Conservation (phyloP, 129 eudicot species). For the Ambrosia trifida region DNA sequence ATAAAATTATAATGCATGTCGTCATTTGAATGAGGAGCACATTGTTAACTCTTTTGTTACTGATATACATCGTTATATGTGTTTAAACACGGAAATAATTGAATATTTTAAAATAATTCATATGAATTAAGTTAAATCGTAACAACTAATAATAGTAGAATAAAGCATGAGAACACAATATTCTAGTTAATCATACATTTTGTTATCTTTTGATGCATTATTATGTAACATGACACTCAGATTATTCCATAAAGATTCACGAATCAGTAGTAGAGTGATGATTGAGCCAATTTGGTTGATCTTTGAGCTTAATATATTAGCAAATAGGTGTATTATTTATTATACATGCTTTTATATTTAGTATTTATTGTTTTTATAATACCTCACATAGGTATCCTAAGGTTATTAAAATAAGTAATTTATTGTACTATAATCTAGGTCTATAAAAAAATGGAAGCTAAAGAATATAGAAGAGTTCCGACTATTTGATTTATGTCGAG, state of each 20-base stretch:
- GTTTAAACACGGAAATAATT: no score
- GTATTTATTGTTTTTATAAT: background rate
- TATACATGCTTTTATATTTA: background rate
- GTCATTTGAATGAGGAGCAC: no score
- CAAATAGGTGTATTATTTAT: background rate
- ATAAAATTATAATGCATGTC: no score
- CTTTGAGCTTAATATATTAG: background rate
- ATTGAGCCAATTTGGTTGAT: constrained; percentile 12
- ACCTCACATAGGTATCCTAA: background rate
- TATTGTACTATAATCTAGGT: background rate
- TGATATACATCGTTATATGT: no score
- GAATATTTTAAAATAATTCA: background rate
- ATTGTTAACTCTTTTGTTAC: no score
- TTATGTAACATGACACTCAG: constrained; percentile 16
- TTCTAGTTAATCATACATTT: background rate
- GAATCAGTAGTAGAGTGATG: constrained; percentile 19
- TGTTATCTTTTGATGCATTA: constrained; percentile 5
- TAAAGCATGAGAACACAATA: background rate
- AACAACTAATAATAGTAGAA: background rate
- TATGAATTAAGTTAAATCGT: background rate
- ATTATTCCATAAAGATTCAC: constrained; percentile 31
- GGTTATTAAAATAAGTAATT: background rate
- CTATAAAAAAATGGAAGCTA: background rate
- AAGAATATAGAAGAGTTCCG: background rate
- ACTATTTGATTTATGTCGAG: background rate